Percentiles rank a stretch among this genome's conserved stretches.
These are phyloP conservation scores for Fusarium albosuccineum DNA, from an alignment of 2,329 filamentous ascomycete genomes.

Conservation along the genomic window DNA sequence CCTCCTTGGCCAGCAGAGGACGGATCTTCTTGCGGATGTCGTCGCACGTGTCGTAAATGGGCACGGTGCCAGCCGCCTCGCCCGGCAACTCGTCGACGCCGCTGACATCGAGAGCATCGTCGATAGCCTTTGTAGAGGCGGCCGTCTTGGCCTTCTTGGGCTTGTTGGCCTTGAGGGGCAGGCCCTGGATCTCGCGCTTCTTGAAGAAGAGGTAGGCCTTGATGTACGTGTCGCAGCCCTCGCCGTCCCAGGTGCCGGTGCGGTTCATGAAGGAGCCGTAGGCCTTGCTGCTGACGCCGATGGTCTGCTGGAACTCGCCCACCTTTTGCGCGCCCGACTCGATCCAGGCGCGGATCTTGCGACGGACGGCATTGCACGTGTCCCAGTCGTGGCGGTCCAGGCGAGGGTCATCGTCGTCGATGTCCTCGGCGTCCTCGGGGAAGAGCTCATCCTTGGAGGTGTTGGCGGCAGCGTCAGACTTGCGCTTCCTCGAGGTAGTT, in stretches of 20 bases:
- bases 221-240: slow-evolving; percentile 50
- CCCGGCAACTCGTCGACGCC: slow-evolving; percentile 57
- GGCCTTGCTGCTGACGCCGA: slow-evolving; percentile 53
- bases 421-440: slow-evolving; percentile 33
- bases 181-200: slow-evolving; percentile 61
- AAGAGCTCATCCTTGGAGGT: slow-evolving; percentile 37
- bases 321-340: slow-evolving; percentile 50
- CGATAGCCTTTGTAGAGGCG: slow-evolving; percentile 42
- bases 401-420: slow-evolving; percentile 38
- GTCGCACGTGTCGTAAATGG: slow-evolving; percentile 69
- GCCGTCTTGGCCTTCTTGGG: slow-evolving; percentile 48
- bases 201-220: slow-evolving; percentile 62
- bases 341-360: slow-evolving; percentile 43
- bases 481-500: slow-evolving; percentile 38
- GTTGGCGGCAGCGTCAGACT: slow-evolving; percentile 34
- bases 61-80: slow-evolving; percentile 61
- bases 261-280: slow-evolving; percentile 64
- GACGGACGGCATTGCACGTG: slow-evolving; percentile 44
- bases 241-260: slow-evolving; percentile 55
- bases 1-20: slow-evolving; percentile 57
- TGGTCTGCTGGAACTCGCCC: slow-evolving; percentile 59
- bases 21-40: slow-evolving; percentile 69
- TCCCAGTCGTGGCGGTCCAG: slow-evolving; percentile 23
- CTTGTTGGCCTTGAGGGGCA: slow-evolving; percentile 53
- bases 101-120: slow-evolving; percentile 54